Evolutionary conservation across 2,329 filamentous ascomycete genomes (phyloP).

Genomic region (Aspergillus brunneoviolaceus): DNA sequence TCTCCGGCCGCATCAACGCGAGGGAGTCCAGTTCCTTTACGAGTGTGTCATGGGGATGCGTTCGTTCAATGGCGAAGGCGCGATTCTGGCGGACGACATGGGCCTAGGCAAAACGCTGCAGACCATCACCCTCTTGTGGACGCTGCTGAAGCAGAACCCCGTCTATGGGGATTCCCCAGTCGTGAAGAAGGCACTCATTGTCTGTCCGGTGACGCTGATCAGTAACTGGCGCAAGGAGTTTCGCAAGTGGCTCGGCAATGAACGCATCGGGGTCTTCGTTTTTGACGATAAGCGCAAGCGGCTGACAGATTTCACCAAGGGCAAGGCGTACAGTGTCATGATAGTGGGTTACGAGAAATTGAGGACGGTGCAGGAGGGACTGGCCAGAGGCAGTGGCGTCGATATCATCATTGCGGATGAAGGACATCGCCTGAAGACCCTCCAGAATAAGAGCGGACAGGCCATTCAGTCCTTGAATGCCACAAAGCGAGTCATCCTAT

Average conservation of each 20-base stretch:
- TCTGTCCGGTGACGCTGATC: constrained; percentile 70
- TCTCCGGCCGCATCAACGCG: constrained; percentile 66
- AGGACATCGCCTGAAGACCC: constrained; percentile 66
- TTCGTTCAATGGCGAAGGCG: constrained; percentile 64
- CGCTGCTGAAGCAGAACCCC: constrained; percentile 69
- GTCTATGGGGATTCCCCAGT: constrained; percentile 59
- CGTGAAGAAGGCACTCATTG: constrained; percentile 69
- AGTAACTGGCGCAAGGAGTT: constrained; percentile 74
- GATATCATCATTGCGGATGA: constrained; percentile 72
- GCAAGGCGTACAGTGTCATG: constrained; percentile 68
- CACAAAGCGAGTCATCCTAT: constrained; percentile 61
- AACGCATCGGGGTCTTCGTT: constrained; percentile 68
- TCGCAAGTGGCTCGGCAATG: constrained; percentile 70
- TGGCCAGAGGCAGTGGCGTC: constrained; percentile 62
- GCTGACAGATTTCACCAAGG: constrained; percentile 67
- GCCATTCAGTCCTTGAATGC: constrained; percentile 66
- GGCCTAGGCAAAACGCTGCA: constrained; percentile 72
- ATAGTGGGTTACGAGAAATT: constrained; percentile 73
- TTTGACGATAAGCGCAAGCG: constrained; percentile 60
- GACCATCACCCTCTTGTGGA: constrained; percentile 71
- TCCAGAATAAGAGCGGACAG: constrained; percentile 66
- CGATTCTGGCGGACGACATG: constrained; percentile 74
- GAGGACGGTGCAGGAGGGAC: constrained; percentile 62
- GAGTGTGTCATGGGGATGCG: constrained; percentile 75
- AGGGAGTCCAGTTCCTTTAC: constrained; percentile 70